Evolutionary conservation across 495 filamentous ascomycete species (phyloP).

Genomic region (Lasiosphaeria hispida): DNA sequence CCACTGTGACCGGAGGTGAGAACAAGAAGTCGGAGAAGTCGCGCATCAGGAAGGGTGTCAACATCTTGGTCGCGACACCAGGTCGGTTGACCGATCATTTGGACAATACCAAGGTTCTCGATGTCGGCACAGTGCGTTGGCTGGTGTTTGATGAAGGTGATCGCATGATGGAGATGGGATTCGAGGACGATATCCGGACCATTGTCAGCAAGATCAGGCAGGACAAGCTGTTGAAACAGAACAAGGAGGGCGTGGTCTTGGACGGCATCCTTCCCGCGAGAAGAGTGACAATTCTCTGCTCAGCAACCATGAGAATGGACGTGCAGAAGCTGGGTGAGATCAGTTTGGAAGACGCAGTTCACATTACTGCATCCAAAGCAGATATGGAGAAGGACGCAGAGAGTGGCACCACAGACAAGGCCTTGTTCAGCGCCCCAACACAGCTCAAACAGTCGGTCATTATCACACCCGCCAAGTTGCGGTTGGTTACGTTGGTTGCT

Average conservation of each 20-base stretch:
- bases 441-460: slow-evolving; percentile 90
- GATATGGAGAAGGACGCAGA: slow-evolving; percentile 44
- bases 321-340: slow-evolving; percentile 90
- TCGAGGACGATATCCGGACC: slow-evolving; percentile 78
- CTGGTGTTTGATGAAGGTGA: slow-evolving; percentile 94
- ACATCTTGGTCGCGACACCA: slow-evolving; percentile 92
- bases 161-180: slow-evolving; percentile 93
- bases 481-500: slow-evolving; percentile 80
- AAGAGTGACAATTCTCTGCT: slow-evolving; percentile 87
- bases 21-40: slow-evolving; percentile 98
- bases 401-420: slow-evolving; percentile 47
- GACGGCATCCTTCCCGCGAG: slow-evolving; percentile 62
- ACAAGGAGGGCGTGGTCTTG: slow-evolving; percentile 41
- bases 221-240: slow-evolving; percentile 40
- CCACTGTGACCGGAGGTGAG: slow-evolving; percentile 91
- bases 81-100: slow-evolving; percentile 87
- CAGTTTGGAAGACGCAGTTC: slow-evolving; percentile 87
- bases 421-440: slow-evolving; percentile 76
- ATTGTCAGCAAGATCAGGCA: slow-evolving; percentile 75
- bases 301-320: slow-evolving; percentile 94
- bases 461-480: slow-evolving; percentile 81
- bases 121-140: slow-evolving; percentile 89
- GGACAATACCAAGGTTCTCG: slow-evolving; percentile 82
- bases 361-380: slow-evolving; percentile 69
- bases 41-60: slow-evolving; percentile 83